A percentile compares a stretch with the other conserved stretches of the same genome.
Conservation (phyloP, 352 stramenopile species). For the Globisporangium barbulae region DNA sequence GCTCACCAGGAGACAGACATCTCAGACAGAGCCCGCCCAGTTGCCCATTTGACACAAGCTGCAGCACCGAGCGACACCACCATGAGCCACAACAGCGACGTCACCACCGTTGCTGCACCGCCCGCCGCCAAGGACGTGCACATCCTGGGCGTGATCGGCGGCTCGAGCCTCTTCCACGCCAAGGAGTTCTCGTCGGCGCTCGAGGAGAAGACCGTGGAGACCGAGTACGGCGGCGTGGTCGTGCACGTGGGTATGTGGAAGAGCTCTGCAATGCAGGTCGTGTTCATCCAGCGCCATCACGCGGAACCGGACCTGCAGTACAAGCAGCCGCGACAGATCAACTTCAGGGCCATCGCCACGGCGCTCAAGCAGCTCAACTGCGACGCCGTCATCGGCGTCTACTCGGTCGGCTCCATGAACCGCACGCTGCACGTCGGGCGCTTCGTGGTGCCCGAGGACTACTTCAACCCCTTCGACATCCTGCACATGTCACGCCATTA, state of each 20-base stretch:
- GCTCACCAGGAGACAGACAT: neutral
- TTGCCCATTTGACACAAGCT: slow-evolving; percentile 3
- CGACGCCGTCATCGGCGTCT: slow-evolving; percentile 77
- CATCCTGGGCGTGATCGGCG: slow-evolving; percentile 82
- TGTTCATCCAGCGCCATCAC: slow-evolving; percentile 87
- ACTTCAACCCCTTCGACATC: slow-evolving; percentile 87
- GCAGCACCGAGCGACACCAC: neutral
- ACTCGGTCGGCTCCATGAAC: slow-evolving; percentile 87
- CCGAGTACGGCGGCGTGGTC: slow-evolving; percentile 62
- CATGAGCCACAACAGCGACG: neutral
- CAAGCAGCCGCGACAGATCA: slow-evolving; percentile 83
- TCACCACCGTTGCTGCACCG: neutral
- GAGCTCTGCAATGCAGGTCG: slow-evolving; percentile 44
- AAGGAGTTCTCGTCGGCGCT: slow-evolving; percentile 57
- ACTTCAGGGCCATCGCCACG: slow-evolving; percentile 74
- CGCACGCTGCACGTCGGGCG: slow-evolving; percentile 39
- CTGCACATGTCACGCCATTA: slow-evolving; percentile 80
- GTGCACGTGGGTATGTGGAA: slow-evolving; percentile 57
- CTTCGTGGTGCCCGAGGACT: slow-evolving; percentile 84
- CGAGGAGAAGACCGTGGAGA: slow-evolving; percentile 54
- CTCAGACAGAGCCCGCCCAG: neutral
- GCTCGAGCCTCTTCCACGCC: slow-evolving; percentile 83
- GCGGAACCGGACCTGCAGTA: slow-evolving; percentile 67
- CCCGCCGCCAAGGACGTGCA: slow-evolving; percentile 19
- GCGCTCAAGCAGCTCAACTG: slow-evolving; percentile 60